Conservation (phyloP, 164 flowering plant species). For the Tetrastigma voinierianum region DNA sequence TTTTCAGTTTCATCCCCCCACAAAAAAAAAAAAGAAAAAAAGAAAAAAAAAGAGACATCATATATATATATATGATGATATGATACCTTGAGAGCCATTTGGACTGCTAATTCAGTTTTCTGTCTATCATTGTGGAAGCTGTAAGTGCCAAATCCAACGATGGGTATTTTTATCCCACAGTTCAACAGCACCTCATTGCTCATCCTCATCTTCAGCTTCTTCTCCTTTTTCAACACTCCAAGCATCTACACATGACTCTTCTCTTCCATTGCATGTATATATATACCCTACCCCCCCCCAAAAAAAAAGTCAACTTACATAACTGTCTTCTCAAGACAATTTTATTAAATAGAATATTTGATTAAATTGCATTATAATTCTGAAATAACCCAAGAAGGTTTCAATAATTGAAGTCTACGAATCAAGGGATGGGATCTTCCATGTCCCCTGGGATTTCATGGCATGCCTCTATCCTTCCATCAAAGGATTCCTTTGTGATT, state of each 20-base stretch:
- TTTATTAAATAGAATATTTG: not conserved
- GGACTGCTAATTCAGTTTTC: conserved; percentile 44
- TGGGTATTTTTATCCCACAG: conserved; percentile 48
- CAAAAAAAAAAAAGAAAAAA: not conserved
- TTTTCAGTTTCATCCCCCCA: not conserved
- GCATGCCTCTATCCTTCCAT: conserved; percentile 7
- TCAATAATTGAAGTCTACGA: conserved; percentile 6
- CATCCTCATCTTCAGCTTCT: conserved; percentile 25
- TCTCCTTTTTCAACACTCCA: not conserved
- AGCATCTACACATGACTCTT: not conserved
- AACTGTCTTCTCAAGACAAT: conserved; percentile 14
- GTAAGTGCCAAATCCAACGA: conserved; percentile 67
- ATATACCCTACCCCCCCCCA: conserved; percentile 18
- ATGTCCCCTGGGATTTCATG: conserved; percentile 44
- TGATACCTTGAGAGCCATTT: conserved; percentile 58
- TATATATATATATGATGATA: not conserved
- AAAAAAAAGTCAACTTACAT: conserved; percentile 19
- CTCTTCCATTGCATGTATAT: conserved; percentile 1
- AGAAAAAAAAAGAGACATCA: not conserved
- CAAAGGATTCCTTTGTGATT: not conserved
- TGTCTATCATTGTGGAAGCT: conserved; percentile 34
- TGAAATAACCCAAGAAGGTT: not conserved
- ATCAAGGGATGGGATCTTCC: conserved; percentile 40
- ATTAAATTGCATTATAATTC: not conserved
- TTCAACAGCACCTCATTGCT: conserved; percentile 35